Evolutionary conservation across 78 protist genomes (phyloP), one percentile per base, ranked within the genome.

Genomic region (Speleostelium caveatum): DNA sequence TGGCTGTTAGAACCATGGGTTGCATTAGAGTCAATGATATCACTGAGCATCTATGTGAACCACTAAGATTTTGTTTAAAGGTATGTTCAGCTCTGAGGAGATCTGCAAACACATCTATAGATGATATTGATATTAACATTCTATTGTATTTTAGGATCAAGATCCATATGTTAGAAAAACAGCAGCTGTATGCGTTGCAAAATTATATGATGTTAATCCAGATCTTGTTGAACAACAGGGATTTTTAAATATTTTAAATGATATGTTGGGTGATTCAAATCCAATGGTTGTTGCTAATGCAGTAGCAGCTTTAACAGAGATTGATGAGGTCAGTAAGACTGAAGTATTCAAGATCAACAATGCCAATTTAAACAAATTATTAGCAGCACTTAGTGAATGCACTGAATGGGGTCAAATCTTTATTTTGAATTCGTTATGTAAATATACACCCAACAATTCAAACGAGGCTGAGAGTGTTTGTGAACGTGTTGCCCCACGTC

Each of bases 1-100:
- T 99, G 2, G 99, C 99, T 24, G 80, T 99, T 38, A 96, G 99
- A 33, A 99, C 99, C 14, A 98, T 99, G 99, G 99, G 99, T 53
- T 98, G 98, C 95, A 97, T 99, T 55, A 97, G 99, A 26, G 99
- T 99, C 12, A 97, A 95, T 75, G 69, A 87, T 21, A 98, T 99
- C 66, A 87, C 95, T 4, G 99, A 98, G 62, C 95, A 98, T 92
- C 85, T 98, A 45, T 87, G 95, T 73, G 97, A 96, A 66, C 98
- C 99, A 61, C 95, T 99, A 32, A 83, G 98, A 45, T 68, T 73
- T 39, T 86, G 95, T 51, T 85, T 99, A 45, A 92, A 94, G 93
- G 73, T 66, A 66, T 30, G 3, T 66, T n/a, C 38, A 10, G 38
- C 22, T 30, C 95, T 73, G 3, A 56, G 32, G 24, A 22, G 21